phyloP scores from a whole-genome alignment of 2,329 filamentous ascomycete genomes.

The Fusarium palustre region DNA sequence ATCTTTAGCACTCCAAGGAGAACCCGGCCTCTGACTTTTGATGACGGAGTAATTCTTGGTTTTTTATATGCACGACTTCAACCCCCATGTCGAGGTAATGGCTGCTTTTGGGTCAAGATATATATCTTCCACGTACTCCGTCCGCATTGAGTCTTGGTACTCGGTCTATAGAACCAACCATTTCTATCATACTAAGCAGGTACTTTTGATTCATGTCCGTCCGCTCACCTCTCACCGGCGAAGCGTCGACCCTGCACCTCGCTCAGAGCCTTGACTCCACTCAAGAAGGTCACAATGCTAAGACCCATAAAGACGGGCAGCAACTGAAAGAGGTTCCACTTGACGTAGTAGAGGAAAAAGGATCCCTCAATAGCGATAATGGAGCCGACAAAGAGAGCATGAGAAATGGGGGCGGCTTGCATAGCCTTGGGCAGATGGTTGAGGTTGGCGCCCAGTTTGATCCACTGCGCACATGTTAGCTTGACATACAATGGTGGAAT shows the following conservation, averaged over 20 bases:
- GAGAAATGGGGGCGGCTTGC: slow-evolving; percentile 80
- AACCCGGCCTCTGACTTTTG: slow-evolving; percentile 10
- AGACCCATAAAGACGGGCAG: slow-evolving; percentile 79
- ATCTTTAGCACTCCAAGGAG: background rate
- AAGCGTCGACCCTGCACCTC: slow-evolving; percentile 92
- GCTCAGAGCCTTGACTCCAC: slow-evolving; percentile 87
- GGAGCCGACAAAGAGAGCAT: slow-evolving; percentile 86
- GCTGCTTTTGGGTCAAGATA: slow-evolving; percentile 1
- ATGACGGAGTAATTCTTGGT: slow-evolving; percentile 7
- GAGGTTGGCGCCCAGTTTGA: slow-evolving; percentile 83
- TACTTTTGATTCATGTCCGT: background rate
- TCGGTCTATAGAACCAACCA: background rate
- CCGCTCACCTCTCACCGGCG: slow-evolving; percentile 72
- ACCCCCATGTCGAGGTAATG: background rate
- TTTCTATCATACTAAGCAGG: slow-evolving; percentile 21
- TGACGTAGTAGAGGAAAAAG: slow-evolving; percentile 94
- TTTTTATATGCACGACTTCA: slow-evolving; percentile 2
- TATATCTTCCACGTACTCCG: slow-evolving; percentile 3
- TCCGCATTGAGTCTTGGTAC: background rate
- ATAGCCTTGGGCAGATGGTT: slow-evolving; percentile 82
- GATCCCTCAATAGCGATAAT: slow-evolving; percentile 88
- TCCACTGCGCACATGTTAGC: slow-evolving; percentile 70
- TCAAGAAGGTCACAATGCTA: slow-evolving; percentile 80
- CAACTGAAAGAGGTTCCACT: slow-evolving; percentile 91
- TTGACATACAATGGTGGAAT: background rate